Evolutionary conservation across 2,329 filamentous ascomycete genomes (phyloP), one percentile per base, ranked within the genome.

Genomic region (Phyllachora maydis): DNA sequence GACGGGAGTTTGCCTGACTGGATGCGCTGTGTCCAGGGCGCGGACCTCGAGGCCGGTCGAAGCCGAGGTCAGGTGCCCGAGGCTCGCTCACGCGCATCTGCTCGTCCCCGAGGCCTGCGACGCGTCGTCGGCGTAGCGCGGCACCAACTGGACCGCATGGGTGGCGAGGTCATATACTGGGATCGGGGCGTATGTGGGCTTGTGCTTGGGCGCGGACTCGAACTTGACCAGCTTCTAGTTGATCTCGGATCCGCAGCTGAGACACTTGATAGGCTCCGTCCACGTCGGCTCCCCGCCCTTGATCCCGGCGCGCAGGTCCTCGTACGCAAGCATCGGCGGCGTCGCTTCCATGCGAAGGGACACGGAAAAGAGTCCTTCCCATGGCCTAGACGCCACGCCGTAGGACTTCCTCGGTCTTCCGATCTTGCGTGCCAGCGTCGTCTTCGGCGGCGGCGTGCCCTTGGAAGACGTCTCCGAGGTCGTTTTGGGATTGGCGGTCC

Each of bases 341-440:
- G 50, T 54, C 4, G 45, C 41, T 18, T 55, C 52, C 36, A 58
- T 53, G 30, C 48, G 46, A 13, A 67, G 43, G 3, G 40, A 45
- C 4, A 56, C 63, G 23, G 59, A 47, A 26, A 67, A 67, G 4
- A 59, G 39, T 0, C 55, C 57, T 19, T 54, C 42, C 35, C 63
- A 66, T 3, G 57, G 56, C 34, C 52, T 59, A 14, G 37, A 30
- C 23, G 36, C 38, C 24, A 39, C 33, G 15, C 43, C 42, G 16
- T 39, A 36, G 3, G 34, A 37, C 34, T 50, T 52, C 6, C 48
- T 45, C n/a, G 38, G 33, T 30, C 35, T 32, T 18, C 34, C 32
- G 14, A 22, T 21, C 28, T 31, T 40, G 23, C 35, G 52, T 37
- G 41, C 42, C 14, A 37, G 35, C 5, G 36, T 35, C 12, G 29